Percentiles rank a stretch among this genome's conserved stretches.
These are phyloP conservation scores for Amanita molliuscula DNA, from an alignment of 768 basidiomycete genomes.

Conservation along the genomic window DNA sequence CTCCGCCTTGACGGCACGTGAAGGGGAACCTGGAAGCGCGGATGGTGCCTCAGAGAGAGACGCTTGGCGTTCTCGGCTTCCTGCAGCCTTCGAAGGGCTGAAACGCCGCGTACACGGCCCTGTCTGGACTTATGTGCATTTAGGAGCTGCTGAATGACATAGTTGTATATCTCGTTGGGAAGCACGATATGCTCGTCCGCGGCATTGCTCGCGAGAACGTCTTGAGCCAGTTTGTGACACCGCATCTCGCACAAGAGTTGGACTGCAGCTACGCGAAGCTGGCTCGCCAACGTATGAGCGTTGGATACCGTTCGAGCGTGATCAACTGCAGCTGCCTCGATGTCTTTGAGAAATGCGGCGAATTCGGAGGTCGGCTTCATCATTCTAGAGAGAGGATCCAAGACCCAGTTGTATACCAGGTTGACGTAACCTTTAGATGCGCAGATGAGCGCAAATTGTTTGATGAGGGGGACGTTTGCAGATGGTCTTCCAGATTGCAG, in stretches of 20 bases:
- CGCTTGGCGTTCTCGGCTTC: background rate
- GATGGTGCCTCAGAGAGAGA: too few relatives aligned
- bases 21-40: background rate
- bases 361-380: background rate
- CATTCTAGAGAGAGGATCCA: conserved; percentile 6
- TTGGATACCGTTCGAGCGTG: background rate
- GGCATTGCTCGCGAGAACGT: background rate
- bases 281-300: background rate
- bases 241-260: background rate
- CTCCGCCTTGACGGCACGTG: background rate
- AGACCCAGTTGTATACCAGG: conserved; percentile 10
- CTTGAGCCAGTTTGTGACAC: background rate
- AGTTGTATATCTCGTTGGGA: background rate
- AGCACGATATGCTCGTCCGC: background rate
- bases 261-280: background rate
- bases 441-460: conserved; percentile 12
- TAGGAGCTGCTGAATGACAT: background rate
- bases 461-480: conserved; percentile 7
- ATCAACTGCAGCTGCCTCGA: background rate
- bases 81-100: background rate
- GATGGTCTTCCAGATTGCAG: conserved; percentile 11
- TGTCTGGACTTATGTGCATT: background rate
- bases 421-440: conserved; percentile 14
- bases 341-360: background rate
- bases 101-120: background rate